Percentiles rank a stretch among this genome's conserved stretches.
phyloP scores from a whole-genome alignment of 257 asterid species.

The Solanum etuberosum region DNA sequence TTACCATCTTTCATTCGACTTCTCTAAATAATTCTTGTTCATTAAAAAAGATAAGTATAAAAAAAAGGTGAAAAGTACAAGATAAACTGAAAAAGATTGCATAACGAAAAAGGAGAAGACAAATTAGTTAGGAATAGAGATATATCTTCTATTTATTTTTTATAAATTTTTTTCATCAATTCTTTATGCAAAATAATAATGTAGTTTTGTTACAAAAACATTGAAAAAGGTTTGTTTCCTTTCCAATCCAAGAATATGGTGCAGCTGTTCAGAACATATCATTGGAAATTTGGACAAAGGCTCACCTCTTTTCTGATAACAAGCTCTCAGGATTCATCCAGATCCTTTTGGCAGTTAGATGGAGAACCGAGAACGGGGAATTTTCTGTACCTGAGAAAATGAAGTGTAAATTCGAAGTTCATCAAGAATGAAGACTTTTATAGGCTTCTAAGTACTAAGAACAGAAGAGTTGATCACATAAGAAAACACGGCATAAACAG shows the following conservation, averaged over 20 bases:
- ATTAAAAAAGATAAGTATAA: not conserved
- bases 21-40: not conserved
- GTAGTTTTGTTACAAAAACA: not conserved
- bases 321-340: not conserved
- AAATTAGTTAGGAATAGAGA: no score
- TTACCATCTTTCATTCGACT: not conserved
- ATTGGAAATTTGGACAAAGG: not conserved
- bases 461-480: not conserved
- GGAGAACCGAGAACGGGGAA: not conserved
- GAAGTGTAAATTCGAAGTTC: not conserved
- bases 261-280: no score
- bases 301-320: not conserved
- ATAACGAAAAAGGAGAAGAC: no score
- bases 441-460: not conserved
- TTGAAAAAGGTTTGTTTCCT: no score
- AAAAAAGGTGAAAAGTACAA: no score
- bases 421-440: not conserved
- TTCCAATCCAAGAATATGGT: no score
- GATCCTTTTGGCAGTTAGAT: not conserved
- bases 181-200: no score
- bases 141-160: no score
- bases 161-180: no score
- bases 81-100: no score
- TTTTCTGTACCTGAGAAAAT: not conserved
- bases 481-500: not conserved